phyloP scores from a whole-genome alignment of 2,329 filamentous ascomycete species.

The Aspergillus sp. region DNA sequence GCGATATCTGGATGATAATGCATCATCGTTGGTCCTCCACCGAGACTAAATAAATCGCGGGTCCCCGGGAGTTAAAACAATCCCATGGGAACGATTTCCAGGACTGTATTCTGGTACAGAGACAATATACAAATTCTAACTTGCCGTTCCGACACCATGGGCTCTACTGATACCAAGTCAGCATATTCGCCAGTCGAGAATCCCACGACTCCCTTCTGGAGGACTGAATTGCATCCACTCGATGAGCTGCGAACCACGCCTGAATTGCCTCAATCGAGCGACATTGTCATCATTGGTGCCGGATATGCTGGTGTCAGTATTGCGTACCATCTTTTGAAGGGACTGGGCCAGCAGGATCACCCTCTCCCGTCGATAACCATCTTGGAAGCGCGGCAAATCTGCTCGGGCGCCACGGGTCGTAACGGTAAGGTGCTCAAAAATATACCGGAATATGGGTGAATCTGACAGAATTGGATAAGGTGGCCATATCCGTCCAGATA shows the following conservation, averaged over 20 bases:
- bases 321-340: slow-evolving; percentile 36
- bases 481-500: slow-evolving; percentile 38
- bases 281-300: slow-evolving; percentile 43
- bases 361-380: slow-evolving; percentile 27
- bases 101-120: too few relatives aligned
- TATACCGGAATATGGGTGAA: too few relatives aligned
- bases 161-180: not conserved
- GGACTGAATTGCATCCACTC: slow-evolving; percentile 11
- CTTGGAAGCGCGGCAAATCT: slow-evolving; percentile 35
- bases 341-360: slow-evolving; percentile 8
- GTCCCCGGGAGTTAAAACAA: too few relatives aligned
- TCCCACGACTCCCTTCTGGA: slow-evolving; percentile 10
- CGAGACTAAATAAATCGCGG: too few relatives aligned
- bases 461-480: slow-evolving; percentile 7
- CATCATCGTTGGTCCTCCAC: too few relatives aligned
- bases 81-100: too few relatives aligned
- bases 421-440: slow-evolving; percentile 25
- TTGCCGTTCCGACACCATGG: not conserved
- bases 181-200: not conserved
- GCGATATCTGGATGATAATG: too few relatives aligned
- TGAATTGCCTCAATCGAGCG: slow-evolving; percentile 31
- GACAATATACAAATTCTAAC: not conserved
- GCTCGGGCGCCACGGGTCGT: slow-evolving; percentile 39
- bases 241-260: slow-evolving; percentile 14
- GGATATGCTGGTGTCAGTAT: slow-evolving; percentile 41